Evolutionary conservation across 768 basidiomycete genomes (phyloP).

Genomic region (Crucibulum laeve): DNA sequence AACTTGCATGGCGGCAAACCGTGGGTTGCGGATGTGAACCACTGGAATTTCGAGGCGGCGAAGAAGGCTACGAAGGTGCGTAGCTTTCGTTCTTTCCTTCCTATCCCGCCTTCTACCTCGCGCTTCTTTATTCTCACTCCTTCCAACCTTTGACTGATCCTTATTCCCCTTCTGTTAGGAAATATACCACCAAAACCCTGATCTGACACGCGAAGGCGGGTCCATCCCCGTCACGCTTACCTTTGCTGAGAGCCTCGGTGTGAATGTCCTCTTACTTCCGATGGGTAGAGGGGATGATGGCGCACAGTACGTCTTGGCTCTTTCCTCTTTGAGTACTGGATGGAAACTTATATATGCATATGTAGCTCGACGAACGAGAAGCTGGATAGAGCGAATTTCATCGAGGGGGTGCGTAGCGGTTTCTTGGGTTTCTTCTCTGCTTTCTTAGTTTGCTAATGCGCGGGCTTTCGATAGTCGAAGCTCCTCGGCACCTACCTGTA

Average conservation of each 20-base stretch:
- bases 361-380: slow-evolving; percentile 91
- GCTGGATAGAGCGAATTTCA: slow-evolving; percentile 85
- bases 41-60: slow-evolving; percentile 94
- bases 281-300: slow-evolving; percentile 96
- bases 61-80: slow-evolving; percentile 75
- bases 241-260: slow-evolving; percentile 82
- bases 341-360: neutral
- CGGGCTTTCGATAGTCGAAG: slow-evolving; percentile 45
- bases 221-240: slow-evolving; percentile 93
- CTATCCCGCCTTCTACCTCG: neutral
- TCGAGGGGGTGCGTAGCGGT: slow-evolving; percentile 60
- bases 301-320: slow-evolving; percentile 63
- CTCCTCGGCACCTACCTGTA: slow-evolving; percentile 79
- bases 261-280: slow-evolving; percentile 86
- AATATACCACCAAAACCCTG: slow-evolving; percentile 74
- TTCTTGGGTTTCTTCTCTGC: neutral
- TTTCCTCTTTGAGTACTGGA: neutral
- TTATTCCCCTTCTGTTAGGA: too few relatives aligned
- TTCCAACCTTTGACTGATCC: too few relatives aligned
- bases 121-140: too few relatives aligned
- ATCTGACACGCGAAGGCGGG: slow-evolving; percentile 88
- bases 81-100: neutral
- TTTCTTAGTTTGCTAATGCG: neutral
- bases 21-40: slow-evolving; percentile 81
- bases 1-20: slow-evolving; percentile 80